phyloP scores from a whole-genome alignment of 768 basidiomycete species.

The Sarcomyxa edulis region DNA sequence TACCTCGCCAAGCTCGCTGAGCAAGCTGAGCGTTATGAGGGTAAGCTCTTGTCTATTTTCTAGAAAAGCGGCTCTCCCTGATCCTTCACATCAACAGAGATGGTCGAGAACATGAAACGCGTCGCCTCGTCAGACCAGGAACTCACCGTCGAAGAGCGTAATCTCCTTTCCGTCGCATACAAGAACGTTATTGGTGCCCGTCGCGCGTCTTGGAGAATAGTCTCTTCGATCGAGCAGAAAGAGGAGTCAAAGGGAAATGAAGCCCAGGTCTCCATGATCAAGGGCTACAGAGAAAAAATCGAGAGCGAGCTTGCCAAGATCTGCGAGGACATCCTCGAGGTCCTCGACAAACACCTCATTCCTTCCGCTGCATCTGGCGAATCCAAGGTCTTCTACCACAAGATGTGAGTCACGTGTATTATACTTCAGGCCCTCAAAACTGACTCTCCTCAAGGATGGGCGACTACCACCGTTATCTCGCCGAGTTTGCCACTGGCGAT shows the following conservation, averaged over 20 bases:
- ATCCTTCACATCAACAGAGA: conserved; percentile 48
- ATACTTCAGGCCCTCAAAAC: conserved; percentile 10
- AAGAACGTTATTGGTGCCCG: conserved; percentile 99
- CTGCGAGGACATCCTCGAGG: conserved; percentile 97
- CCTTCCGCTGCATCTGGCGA: conserved; percentile 96
- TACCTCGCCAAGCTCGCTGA: conserved; percentile 99
- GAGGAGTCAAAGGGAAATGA: conserved; percentile 99
- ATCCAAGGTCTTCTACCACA: conserved; percentile 99
- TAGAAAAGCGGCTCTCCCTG: too few species aligned
- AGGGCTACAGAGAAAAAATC: conserved; percentile 96
- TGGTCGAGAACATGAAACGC: conserved; percentile 99
- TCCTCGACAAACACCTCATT: conserved; percentile 96
- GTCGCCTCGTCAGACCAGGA: conserved; percentile 98
- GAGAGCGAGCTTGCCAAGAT: conserved; percentile 96
- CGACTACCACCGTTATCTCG: conserved; percentile 90
- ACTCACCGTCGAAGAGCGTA: conserved; percentile 97
- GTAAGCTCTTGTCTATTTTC: conserved; percentile 31
- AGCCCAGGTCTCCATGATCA: conserved; percentile 94
- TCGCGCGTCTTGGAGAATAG: conserved; percentile 96
- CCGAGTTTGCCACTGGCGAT: conserved; percentile 97
- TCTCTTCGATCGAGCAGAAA: conserved; percentile 98
- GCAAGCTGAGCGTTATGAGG: conserved; percentile 99
- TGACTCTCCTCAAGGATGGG: conserved; percentile 54
- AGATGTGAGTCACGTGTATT: conserved; percentile 64
- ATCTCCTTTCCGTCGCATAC: conserved; percentile 96